A percentile compares a stretch with the other conserved stretches of the same genome.
These are phyloP conservation scores for Penicillium nucicola DNA, from an alignment of 495 filamentous ascomycete genomes.

Conservation along the genomic window DNA sequence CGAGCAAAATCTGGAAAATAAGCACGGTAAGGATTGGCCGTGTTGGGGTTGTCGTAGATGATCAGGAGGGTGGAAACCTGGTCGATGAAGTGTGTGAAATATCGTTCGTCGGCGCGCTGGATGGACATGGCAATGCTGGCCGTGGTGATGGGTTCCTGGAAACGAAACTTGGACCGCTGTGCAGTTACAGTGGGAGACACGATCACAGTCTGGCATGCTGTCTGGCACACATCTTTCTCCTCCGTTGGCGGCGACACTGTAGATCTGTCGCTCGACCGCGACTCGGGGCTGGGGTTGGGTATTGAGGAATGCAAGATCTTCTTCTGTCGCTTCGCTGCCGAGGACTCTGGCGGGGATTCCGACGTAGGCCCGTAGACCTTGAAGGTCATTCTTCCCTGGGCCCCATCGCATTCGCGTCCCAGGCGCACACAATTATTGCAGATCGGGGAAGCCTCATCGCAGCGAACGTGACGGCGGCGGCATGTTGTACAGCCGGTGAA, in stretches of 20 bases:
- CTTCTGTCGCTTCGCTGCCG: constrained; percentile 19
- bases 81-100: constrained; percentile 38
- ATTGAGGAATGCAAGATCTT: constrained; percentile 6
- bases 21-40: constrained; percentile 35
- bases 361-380: constrained; percentile 39
- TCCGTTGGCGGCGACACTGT: constrained; percentile 12
- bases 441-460: constrained; percentile 40
- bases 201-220: constrained; percentile 13
- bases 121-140: constrained; percentile 21
- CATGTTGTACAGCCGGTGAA: constrained; percentile 43
- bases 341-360: constrained; percentile 4
- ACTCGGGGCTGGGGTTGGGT: constrained; percentile 9
- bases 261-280: constrained; percentile 4
- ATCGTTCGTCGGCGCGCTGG: constrained; percentile 30
- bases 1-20: constrained; percentile 36
- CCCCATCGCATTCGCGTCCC: constrained; percentile 37
- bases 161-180: constrained; percentile 17
- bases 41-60: constrained; percentile 37
- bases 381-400: constrained; percentile 41
- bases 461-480: constrained; percentile 41
- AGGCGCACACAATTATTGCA: constrained; percentile 42
- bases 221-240: constrained; percentile 11
- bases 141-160: constrained; percentile 25
- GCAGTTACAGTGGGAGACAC: constrained; percentile 21
- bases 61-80: constrained; percentile 36